Conservation (phyloP, 805 yeast species). For the Brettanomyces anomalus region DNA sequence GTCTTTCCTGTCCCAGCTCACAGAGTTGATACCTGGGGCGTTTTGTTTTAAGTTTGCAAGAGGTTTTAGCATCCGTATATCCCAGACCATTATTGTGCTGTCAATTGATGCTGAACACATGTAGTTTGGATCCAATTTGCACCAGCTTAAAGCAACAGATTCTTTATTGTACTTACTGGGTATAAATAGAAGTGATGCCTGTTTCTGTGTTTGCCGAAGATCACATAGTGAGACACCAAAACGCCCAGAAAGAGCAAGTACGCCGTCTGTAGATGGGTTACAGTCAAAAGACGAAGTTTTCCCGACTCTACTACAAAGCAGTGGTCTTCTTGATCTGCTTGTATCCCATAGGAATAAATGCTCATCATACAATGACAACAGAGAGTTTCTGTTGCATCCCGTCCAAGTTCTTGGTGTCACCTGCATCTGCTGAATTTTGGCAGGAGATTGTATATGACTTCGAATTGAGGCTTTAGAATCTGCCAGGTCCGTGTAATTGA, state of each 20-base stretch:
- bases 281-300: constrained; percentile 47
- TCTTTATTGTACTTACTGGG: constrained; percentile 26
- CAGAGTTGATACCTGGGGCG: constrained; percentile 39
- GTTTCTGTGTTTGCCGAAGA: constrained; percentile 30
- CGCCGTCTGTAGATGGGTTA: constrained; percentile 36
- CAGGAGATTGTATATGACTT: constrained; percentile 8
- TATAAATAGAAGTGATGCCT: constrained; percentile 30
- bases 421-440: constrained; percentile 27
- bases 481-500: constrained; percentile 5
- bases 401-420: constrained; percentile 34
- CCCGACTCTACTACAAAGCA: constrained; percentile 39
- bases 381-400: constrained; percentile 32
- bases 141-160: constrained; percentile 52
- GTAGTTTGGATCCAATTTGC: constrained; percentile 46
- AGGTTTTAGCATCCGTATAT: constrained; percentile 50
- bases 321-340: constrained; percentile 48
- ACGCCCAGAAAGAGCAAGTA: constrained; percentile 56
- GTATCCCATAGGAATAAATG: constrained; percentile 74
- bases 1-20: constrained; percentile 44
- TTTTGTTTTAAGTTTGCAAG: constrained; percentile 49
- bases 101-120: constrained; percentile 58
- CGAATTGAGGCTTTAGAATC: constrained; percentile 3
- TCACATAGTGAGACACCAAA: constrained; percentile 74
- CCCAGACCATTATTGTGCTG: constrained; percentile 58
- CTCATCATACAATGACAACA: constrained; percentile 59